Conservation (phyloP, 352 stramenopile genomes). For the Phytophthora macrochlamydospora region DNA sequence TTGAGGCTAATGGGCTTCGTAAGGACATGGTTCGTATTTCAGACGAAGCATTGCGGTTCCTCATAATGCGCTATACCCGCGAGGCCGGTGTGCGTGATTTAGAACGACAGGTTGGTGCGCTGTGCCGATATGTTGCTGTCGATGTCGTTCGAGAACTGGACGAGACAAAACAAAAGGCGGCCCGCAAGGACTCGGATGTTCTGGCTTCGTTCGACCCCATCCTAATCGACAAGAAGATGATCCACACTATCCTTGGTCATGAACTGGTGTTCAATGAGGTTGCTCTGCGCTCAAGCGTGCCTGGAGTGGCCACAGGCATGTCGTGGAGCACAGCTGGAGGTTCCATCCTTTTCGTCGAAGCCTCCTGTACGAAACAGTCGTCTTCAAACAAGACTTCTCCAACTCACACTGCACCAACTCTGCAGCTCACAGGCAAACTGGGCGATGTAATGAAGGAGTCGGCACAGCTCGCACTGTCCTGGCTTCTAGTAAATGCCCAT, state of each 20-base stretch:
- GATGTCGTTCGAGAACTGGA: constrained; percentile 65
- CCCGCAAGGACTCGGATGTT: constrained; percentile 9
- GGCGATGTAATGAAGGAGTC: constrained; percentile 92
- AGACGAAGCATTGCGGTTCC: constrained; percentile 61
- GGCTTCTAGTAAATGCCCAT: constrained; percentile 71
- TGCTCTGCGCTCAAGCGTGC: constrained; percentile 63
- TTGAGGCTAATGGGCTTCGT: constrained; percentile 73
- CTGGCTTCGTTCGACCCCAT: constrained; percentile 42
- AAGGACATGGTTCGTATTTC: constrained; percentile 50
- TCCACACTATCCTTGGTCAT: constrained; percentile 67
- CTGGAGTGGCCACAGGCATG: constrained; percentile 81
- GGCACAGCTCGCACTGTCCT: constrained; percentile 83
- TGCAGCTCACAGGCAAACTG: constrained; percentile 78
- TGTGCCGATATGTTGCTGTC: constrained; percentile 81
- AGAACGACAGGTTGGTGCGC: constrained; percentile 74
- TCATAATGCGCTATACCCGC: constrained; percentile 87
- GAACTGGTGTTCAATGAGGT: constrained; percentile 81
- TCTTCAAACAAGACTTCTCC: constrained; percentile 26
- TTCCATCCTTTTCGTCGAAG: constrained; percentile 88
- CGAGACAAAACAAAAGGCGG: constrained; percentile 20
- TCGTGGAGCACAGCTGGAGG: constrained; percentile 83
- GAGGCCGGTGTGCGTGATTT: constrained; percentile 88
- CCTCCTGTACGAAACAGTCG: constrained; percentile 61
- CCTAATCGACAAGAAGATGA: constrained; percentile 54
- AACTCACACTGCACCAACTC: constrained; percentile 29